Percentiles rank a stretch among this genome's conserved stretches.
These are phyloP conservation scores for Leptographium wingfieldii DNA, from an alignment of 2,329 filamentous ascomycete species.

Conservation along the genomic window DNA sequence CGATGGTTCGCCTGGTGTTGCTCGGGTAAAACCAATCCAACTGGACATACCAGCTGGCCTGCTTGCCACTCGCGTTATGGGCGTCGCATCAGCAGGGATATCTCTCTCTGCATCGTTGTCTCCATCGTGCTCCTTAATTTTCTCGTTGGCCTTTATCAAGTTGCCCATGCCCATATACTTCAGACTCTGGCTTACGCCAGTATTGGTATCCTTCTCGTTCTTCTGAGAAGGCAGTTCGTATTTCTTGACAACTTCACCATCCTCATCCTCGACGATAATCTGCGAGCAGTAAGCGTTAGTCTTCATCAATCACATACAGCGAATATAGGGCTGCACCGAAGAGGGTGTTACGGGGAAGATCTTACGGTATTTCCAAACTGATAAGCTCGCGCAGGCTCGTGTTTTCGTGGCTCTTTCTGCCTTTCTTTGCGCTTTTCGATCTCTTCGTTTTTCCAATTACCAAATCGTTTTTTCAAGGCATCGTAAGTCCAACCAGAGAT, in stretches of 20 bases:
- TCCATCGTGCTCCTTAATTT: conserved; percentile 12
- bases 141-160: conserved; percentile 27
- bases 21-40: conserved; percentile 36
- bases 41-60: conserved; percentile 27
- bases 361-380: conserved; percentile 69
- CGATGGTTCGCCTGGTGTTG: conserved; percentile 17
- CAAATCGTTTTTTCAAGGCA: conserved; percentile 35
- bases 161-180: conserved; percentile 43
- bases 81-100: conserved; percentile 16
- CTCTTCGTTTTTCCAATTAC: conserved; percentile 45
- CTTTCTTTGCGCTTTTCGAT: conserved; percentile 49
- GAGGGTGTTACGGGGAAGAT: conserved; percentile 1
- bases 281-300: background rate
- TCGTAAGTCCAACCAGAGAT: conserved; percentile 29
- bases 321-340: background rate
- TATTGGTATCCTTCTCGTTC: conserved; percentile 24
- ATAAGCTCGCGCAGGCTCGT: conserved; percentile 69
- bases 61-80: conserved; percentile 21
- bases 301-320: background rate
- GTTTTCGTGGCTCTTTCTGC: conserved; percentile 39
- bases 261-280: conserved; percentile 76
- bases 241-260: conserved; percentile 76
- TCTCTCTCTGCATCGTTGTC: conserved; percentile 20
- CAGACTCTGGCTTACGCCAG: conserved; percentile 30
- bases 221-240: conserved; percentile 57